Evolutionary conservation across 2,329 filamentous ascomycete genomes (phyloP), one percentile per base, ranked within the genome.

Genomic region (Thermothelomyces thermophilus): DNA sequence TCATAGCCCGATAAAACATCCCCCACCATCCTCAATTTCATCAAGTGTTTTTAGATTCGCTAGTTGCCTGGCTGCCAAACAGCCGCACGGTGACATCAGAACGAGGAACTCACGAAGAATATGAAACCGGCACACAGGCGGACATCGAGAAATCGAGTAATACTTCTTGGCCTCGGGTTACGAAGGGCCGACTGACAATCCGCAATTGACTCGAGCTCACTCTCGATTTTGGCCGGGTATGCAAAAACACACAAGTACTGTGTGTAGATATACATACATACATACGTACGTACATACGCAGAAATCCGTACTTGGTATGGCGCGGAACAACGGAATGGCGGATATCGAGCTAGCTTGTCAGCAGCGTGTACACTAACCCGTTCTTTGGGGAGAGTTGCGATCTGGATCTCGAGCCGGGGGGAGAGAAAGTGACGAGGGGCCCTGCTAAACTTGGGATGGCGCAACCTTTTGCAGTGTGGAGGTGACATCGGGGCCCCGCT

Each of bases 401-500:
- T 58, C 53, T 54, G 48, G 52, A 53, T 55, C 52, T 52, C 13
- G 33, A 51, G 20, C n/a, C n/a, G n/a, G n/a, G n/a, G n/a, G n/a
- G n/a, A 34, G 2, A 48, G 39, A 11, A 41, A 41, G 46, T 36
- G 46, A 48, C 41, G 33, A 47, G 37, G 17, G n/a, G 36, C 26
- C n/a, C 20, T 41, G 20, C 3, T 28, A 33, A n/a, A 37, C 14
- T 35, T 42, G 28, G 26, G 53, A 35, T 42, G 28, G n/a, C 16
- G 33, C 22, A 22, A 31, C 41, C 7, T 33, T n/a, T 26, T 28
- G 31, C 19, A 28, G 16, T 48, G 44, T 42, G 46, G 47, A 45
- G 46, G 53, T 51, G 46, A 56, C 56, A 58, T 53, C 52, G 56
- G 36, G 35, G 56, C 50, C 54, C 60, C n/a, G n/a, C 67, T 72